These are phyloP conservation scores for Tetrahymena elliotti DNA, from an alignment of 73 alveolate genomes.

Conservation along the genomic window DNA sequence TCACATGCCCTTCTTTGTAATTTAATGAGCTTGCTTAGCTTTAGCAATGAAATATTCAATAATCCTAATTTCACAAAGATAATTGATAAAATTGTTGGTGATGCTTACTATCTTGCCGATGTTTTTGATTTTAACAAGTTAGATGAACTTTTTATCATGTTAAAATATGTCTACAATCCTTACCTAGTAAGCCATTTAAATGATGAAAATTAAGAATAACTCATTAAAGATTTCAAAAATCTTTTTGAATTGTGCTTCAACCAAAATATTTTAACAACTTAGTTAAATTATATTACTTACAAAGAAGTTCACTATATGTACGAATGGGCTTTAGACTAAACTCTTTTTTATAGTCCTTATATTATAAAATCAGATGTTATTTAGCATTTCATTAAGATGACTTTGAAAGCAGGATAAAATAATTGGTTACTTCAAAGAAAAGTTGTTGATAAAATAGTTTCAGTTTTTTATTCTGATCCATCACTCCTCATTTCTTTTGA, in stretches of 20 bases:
- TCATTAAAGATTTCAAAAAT: background rate
- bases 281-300: background rate
- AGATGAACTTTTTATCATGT: background rate
- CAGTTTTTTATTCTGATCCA: slow-evolving; percentile 5
- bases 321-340: background rate
- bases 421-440: slow-evolving; percentile 30
- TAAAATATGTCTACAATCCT: background rate
- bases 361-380: background rate
- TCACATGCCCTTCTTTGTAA: background rate
- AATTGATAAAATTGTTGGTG: background rate
- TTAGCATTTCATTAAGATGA: background rate
- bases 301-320: background rate
- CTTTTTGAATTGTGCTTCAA: background rate
- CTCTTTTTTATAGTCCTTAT: background rate
- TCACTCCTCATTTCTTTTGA: background rate
- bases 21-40: background rate
- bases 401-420: slow-evolving; percentile 5
- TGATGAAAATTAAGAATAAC: background rate
- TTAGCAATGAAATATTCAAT: background rate
- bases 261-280: background rate
- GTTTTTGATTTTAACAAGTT: background rate
- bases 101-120: background rate
- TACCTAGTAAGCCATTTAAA: background rate
- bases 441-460: slow-evolving; percentile 10
- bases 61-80: background rate